Conservation (phyloP, 2,329 filamentous ascomycete genomes). For the Xylaria sp. region DNA sequence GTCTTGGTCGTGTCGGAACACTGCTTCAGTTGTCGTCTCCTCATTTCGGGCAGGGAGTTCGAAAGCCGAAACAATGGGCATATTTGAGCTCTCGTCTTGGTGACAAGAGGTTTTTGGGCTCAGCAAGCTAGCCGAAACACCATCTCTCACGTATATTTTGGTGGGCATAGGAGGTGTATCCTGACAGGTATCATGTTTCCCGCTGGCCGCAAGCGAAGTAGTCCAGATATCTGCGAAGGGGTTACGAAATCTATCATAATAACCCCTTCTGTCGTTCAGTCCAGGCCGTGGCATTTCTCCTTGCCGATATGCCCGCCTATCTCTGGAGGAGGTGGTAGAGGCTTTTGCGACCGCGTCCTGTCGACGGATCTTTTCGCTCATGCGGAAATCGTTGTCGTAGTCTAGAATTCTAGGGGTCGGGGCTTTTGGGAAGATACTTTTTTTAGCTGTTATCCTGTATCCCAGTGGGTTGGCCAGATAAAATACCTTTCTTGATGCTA, state of each 20-base stretch:
- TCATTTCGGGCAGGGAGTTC: background rate
- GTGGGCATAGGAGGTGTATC: background rate
- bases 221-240: background rate
- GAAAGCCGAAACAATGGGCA: background rate
- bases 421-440: slow-evolving; percentile 15
- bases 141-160: background rate
- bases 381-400: slow-evolving; percentile 42
- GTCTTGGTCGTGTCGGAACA: slow-evolving; percentile 27
- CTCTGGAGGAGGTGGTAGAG: background rate
- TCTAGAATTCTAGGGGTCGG: slow-evolving; percentile 43
- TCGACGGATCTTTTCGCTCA: slow-evolving; percentile 45
- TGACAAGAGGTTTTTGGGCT: background rate
- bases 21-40: background rate
- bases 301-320: slow-evolving; percentile 17
- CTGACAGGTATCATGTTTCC: background rate
- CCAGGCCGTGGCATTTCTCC: background rate
- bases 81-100: background rate
- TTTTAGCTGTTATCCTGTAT: slow-evolving; percentile 9
- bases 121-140: too few species aligned
- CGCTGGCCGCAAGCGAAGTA: background rate
- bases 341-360: slow-evolving; percentile 30
- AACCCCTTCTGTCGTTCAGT: background rate
- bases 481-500: background rate
- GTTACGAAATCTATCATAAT: background rate
- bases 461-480: background rate